Evolutionary conservation across 139 green algal genomes (phyloP).

Genomic region (Desmodesmus armatus): DNA sequence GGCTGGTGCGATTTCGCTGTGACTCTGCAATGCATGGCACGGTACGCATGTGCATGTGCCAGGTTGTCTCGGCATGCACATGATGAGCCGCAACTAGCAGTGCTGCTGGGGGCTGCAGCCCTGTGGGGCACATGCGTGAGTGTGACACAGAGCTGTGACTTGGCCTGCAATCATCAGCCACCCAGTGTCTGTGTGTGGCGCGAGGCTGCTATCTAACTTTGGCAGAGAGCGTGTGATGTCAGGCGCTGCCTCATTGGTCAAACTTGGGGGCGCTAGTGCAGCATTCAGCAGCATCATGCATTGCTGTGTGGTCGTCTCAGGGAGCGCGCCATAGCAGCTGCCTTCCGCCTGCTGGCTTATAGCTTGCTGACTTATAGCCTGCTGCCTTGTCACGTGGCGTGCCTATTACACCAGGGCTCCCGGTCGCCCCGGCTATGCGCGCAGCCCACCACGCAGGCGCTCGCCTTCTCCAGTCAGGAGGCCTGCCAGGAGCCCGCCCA

Average conservation of each 20-base stretch:
- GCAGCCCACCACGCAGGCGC: constrained; percentile 20
- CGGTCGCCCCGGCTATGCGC: constrained; percentile 14
- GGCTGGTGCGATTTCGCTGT: not conserved
- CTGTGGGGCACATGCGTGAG: not conserved
- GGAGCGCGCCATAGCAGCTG: not conserved
- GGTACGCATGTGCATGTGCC: not conserved
- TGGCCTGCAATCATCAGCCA: too few relatives aligned
- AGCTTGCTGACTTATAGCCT: not conserved
- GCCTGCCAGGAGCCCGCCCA: not conserved
- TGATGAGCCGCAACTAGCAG: not conserved
- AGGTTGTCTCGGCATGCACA: not conserved
- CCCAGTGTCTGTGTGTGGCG: too few relatives aligned
- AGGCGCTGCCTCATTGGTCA: not conserved
- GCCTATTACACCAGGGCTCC: not conserved
- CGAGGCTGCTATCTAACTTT: not conserved
- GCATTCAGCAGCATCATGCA: not conserved
- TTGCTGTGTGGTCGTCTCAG: not conserved
- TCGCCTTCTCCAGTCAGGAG: constrained; percentile 2
- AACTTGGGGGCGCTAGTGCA: not conserved
- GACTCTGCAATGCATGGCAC: too few relatives aligned
- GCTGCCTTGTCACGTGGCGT: not conserved
- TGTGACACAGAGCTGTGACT: too few relatives aligned
- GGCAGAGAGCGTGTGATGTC: not conserved
- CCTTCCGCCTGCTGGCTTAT: not conserved
- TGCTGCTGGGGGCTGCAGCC: not conserved